Base-by-base conservation (phyloP, 768 basidiomycete genomes). In the Kwoniella botswanensis region DNA sequence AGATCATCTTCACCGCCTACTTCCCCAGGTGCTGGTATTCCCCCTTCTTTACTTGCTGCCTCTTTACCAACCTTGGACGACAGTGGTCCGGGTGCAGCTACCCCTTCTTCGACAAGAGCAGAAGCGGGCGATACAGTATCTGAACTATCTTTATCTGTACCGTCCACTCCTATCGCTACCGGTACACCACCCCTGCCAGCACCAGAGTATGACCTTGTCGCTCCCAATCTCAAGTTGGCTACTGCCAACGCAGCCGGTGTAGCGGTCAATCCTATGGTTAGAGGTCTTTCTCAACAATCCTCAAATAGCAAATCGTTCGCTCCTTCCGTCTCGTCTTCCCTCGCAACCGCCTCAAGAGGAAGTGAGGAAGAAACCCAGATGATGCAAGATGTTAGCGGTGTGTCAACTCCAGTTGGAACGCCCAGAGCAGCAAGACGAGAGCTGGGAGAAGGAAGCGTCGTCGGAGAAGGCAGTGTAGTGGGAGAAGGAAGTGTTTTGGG, bases 41-140 rank as follows among this genome's bases (percentile, higher is more conserved):
- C 74, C 21, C 46, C 29, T 3, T 55, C 65, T 9, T 65, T 80
- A 0, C 71, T 80, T 6, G 67, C 74, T 57, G 74, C 79, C 15
- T 76, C 76, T 3, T 69, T 80, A 3, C 79, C 79, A 2, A 67
- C 15, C 5, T 41, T 61, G 35, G 70, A 76, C 42, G 63, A 63
- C n/a, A 68, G 65, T 24, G 75, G 73, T 10, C 62, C 79, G n/a
- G 79, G 77, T 4, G 70, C 74, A 0, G 63, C 71, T 65, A 81
- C 79, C 0, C 79, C 79, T 24, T 79, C 77, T 9, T 81, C 79
- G 0, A 81, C 79, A 10, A 71, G 70, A 55, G 79, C 79, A 0
- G 79, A 81, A 57, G 74, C 76, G 22, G 77, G 76, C 1, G 77
- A 79, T 59, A 57, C 62, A 4, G 66, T 70, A 17, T 52, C 68